A percentile compares a stretch with the other conserved stretches of the same genome.
Conservation (phyloP, 2,329 filamentous ascomycete genomes). For the Clarireedia hainanense region DNA sequence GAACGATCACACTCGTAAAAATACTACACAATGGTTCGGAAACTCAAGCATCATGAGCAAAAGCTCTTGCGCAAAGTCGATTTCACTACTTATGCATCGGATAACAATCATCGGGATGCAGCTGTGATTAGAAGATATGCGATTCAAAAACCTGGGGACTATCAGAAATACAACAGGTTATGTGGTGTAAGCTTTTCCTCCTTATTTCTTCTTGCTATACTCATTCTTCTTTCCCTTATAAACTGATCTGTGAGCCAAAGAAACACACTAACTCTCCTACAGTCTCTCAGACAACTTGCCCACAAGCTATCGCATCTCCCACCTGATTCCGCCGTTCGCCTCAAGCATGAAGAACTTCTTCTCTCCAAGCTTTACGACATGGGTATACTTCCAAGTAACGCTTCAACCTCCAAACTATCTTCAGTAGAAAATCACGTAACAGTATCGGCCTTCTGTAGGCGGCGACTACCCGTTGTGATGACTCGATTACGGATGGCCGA, state of each 20-base stretch:
- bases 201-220: neutral
- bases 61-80: slow-evolving; percentile 89
- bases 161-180: slow-evolving; percentile 58
- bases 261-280: slow-evolving; percentile 16
- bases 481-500: slow-evolving; percentile 86
- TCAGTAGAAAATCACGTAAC: slow-evolving; percentile 84
- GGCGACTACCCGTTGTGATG: slow-evolving; percentile 85
- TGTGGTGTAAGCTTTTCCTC: slow-evolving; percentile 50
- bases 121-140: slow-evolving; percentile 76
- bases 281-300: slow-evolving; percentile 82
- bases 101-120: slow-evolving; percentile 78
- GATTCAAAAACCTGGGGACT: slow-evolving; percentile 84
- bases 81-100: slow-evolving; percentile 88
- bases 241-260: neutral
- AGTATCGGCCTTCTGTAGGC: slow-evolving; percentile 78
- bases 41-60: slow-evolving; percentile 95
- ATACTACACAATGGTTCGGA: slow-evolving; percentile 69
- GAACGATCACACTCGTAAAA: no score
- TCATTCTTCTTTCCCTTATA: neutral
- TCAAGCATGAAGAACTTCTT: slow-evolving; percentile 78
- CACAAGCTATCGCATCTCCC: slow-evolving; percentile 82
- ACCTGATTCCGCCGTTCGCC: slow-evolving; percentile 65
- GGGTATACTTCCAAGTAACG: slow-evolving; percentile 66
- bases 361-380: slow-evolving; percentile 91
- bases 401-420: slow-evolving; percentile 62